phyloP scores from a whole-genome alignment of 371 early-diverging fungal species.

The Massospora cicadina region DNA sequence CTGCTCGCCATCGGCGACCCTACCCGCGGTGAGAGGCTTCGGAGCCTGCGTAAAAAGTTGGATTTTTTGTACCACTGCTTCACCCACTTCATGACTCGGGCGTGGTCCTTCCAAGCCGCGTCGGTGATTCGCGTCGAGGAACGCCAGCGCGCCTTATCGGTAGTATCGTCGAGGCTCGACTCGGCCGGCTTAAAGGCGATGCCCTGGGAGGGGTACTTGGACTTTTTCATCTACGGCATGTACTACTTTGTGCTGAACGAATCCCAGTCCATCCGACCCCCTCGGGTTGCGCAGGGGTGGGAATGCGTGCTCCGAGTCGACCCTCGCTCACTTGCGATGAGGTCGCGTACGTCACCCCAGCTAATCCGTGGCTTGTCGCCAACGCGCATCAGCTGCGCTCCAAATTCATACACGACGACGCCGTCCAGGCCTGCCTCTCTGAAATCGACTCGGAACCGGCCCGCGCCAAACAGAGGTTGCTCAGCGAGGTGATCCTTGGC shows the following conservation, averaged over 20 bases:
- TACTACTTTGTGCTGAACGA: conserved; percentile 22
- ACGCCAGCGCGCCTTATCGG: conserved; percentile 14
- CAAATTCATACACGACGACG: not conserved
- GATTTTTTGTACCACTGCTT: conserved; percentile 10
- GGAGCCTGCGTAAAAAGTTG: not conserved
- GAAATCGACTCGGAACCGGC: not conserved
- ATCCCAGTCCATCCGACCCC: conserved; percentile 21
- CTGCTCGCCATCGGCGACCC: not conserved
- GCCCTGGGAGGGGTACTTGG: conserved; percentile 25
- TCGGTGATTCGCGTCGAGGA: conserved; percentile 17
- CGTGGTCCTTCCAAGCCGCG: conserved; percentile 8
- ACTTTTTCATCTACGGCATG: conserved; percentile 26
- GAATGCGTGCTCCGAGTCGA: conserved; percentile 17
- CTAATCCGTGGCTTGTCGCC: not conserved
- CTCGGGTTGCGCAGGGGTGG: conserved; percentile 22
- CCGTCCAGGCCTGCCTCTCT: not conserved
- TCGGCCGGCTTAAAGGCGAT: conserved; percentile 16
- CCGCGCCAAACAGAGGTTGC: not conserved
- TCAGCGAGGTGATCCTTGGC: not conserved
- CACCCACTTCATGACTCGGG: conserved; percentile 9
- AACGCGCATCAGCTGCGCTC: not conserved
- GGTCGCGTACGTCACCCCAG: too few species aligned
- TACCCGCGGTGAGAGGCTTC: not conserved
- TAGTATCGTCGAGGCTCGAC: not conserved
- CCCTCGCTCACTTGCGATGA: not conserved